phyloP scores from a whole-genome alignment of 768 basidiomycete species.

The Tulasnella sp. region DNA sequence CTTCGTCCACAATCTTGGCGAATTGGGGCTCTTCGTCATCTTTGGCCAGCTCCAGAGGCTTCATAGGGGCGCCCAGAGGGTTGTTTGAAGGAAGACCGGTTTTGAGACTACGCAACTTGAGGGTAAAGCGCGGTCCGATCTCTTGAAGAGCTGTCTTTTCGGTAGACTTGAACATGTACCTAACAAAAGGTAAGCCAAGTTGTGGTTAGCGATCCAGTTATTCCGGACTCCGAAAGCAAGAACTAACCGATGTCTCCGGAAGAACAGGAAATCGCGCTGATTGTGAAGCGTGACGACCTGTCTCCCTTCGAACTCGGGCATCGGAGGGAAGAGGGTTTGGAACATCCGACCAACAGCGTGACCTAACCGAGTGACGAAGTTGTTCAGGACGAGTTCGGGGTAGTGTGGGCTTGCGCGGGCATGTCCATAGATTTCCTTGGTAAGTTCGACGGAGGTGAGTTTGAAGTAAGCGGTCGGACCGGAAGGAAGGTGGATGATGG shows the following conservation, averaged over 20 bases:
- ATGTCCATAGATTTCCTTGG: constrained; percentile 88
- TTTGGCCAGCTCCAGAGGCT: constrained; percentile 31
- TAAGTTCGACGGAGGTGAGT: constrained; percentile 75
- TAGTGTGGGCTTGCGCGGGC: constrained; percentile 85
- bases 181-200: constrained; percentile 21
- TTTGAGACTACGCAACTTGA: constrained; percentile 82
- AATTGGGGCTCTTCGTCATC: constrained; percentile 21
- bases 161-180: constrained; percentile 83
- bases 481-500: constrained; percentile 76
- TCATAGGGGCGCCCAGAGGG: constrained; percentile 50
- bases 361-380: constrained; percentile 87
- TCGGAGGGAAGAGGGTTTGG: constrained; percentile 89
- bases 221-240: constrained; percentile 14
- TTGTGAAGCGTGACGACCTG: constrained; percentile 97
- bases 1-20: constrained; percentile 19
- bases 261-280: constrained; percentile 96
- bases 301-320: constrained; percentile 89
- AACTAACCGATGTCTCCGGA: constrained; percentile 79
- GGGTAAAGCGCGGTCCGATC: constrained; percentile 93
- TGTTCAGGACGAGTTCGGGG: constrained; percentile 91
- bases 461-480: constrained; percentile 97
- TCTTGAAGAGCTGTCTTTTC: constrained; percentile 92
- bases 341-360: constrained; percentile 91
- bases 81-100: constrained; percentile 79
- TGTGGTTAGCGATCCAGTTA: constrained; percentile 4